Base-by-base conservation (phyloP, 495 filamentous ascomycete genomes). In the Penicillium paxilli region DNA sequence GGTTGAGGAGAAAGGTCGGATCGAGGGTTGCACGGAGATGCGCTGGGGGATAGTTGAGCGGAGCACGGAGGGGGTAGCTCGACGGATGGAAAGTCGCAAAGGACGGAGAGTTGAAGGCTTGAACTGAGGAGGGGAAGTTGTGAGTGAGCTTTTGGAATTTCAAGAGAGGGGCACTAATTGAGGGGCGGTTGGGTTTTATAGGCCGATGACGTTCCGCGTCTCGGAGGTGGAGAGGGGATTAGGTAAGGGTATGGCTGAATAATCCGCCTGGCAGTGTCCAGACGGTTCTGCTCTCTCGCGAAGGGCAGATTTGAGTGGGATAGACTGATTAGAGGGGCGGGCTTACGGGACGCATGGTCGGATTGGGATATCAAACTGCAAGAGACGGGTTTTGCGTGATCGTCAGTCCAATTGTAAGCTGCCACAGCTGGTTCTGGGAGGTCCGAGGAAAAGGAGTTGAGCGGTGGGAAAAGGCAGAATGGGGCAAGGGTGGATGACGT, bases 1-100 rank as follows among this genome's bases (percentile, higher is more conserved):
- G 40, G 72, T 68, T 2, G 55, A 52, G 38, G 72, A 68, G 46
- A 75, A 75, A 17, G 66, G 26, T 24, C 69, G 64, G 55, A 55
- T 32, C 45, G 32, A 51, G 52, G 52, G 17, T 22, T 26, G 47
- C 41, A 44, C 33, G 4, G 35, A 33, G 51, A 56, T 44, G 16
- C 60, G 62, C 48, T 44, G 28, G 21, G 48, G 24, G 4, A 52
- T 10, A 38, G 25, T 37, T 60, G 47, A 63, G 63, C 60, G 52
- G 66, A 73, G 55, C 51, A 64, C 55, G 52, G 55, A 40, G 59
- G 66, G 60, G 64, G 63, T 51, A 61, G 24, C 58, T 61, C 62
- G 47, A 35, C 51, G 41, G 12, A 64, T 28, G 42, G 41, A 45
- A 48, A 52, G 38, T 42, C 63, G 57, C 30, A 55, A 41, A 33